Evolutionary conservation across 345 rosid species (phyloP).

Genomic region (Lumnitzera littorea): DNA sequence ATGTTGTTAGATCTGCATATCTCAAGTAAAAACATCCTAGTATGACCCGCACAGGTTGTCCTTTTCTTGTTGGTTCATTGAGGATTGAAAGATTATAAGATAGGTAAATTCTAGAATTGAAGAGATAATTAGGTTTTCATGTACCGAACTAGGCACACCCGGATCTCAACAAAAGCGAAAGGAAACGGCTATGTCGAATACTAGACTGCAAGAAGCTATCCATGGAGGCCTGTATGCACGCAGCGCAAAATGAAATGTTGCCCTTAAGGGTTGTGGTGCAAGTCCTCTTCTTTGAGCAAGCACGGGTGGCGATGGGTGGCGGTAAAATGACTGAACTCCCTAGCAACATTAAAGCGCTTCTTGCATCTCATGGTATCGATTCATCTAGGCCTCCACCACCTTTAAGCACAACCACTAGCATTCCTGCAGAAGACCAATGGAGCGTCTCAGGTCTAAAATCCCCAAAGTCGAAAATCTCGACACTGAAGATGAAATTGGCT

Average conservation of each 20-base stretch:
- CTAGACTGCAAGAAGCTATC: constrained; percentile 94
- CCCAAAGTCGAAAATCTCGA: constrained; percentile 57
- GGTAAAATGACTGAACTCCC: constrained; percentile 73
- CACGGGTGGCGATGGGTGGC: constrained; percentile 63
- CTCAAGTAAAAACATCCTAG: no score
- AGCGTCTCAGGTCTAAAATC: constrained; percentile 90
- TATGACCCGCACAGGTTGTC: no score
- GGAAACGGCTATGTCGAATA: constrained; percentile 73
- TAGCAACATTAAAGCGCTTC: constrained; percentile 75
- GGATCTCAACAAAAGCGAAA: constrained; percentile 69
- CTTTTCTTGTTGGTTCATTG: neutral
- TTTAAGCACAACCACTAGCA: constrained; percentile 61
- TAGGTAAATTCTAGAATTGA: neutral
- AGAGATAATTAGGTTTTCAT: neutral
- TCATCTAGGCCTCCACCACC: constrained; percentile 62
- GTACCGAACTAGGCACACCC: constrained; percentile 56
- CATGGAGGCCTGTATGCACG: constrained; percentile 96
- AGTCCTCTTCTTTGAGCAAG: constrained; percentile 94
- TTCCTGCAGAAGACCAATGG: constrained; percentile 77
- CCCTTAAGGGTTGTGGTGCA: constrained; percentile 92
- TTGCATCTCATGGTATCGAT: constrained; percentile 62
- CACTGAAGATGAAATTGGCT: constrained; percentile 75
- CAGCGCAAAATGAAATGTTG: constrained; percentile 86
- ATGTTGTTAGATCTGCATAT: no score
- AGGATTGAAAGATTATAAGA: neutral